Evolutionary conservation across 805 yeast genomes (phyloP).

Genomic region (Ogataea neopini): DNA sequence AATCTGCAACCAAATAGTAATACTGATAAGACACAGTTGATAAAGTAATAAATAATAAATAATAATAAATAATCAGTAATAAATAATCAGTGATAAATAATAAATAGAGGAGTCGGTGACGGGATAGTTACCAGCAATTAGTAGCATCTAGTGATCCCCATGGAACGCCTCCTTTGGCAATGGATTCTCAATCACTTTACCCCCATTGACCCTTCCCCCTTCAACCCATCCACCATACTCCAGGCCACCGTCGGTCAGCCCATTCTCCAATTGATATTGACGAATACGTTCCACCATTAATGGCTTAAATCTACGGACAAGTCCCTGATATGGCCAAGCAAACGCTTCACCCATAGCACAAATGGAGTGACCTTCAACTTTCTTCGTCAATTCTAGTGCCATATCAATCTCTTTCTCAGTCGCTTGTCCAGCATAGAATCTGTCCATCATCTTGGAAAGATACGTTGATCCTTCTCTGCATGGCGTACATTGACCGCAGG

Average conservation of each 20-base stretch:
- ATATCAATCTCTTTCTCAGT: slow-evolving; percentile 77
- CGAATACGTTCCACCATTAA: slow-evolving; percentile 75
- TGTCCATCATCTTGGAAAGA: slow-evolving; percentile 80
- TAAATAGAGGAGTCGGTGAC: background rate
- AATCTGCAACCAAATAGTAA: slow-evolving; percentile 1
- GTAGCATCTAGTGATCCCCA: slow-evolving; percentile 23
- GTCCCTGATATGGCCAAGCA: slow-evolving; percentile 92
- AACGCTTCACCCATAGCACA: slow-evolving; percentile 94
- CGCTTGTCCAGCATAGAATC: slow-evolving; percentile 79
- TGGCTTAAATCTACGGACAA: slow-evolving; percentile 82
- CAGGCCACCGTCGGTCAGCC: slow-evolving; percentile 37
- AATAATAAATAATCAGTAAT: slow-evolving; percentile 3
- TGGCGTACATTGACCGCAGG: slow-evolving; percentile 94
- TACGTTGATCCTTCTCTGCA: slow-evolving; percentile 94
- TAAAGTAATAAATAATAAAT: background rate
- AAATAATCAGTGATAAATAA: slow-evolving; percentile 5
- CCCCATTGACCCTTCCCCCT: slow-evolving; percentile 57
- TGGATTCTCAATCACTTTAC: slow-evolving; percentile 63
- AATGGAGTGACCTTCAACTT: slow-evolving; percentile 88
- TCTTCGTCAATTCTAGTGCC: slow-evolving; percentile 81
- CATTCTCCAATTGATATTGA: slow-evolving; percentile 52
- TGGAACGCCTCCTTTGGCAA: slow-evolving; percentile 44
- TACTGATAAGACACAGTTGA: background rate
- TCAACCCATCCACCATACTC: slow-evolving; percentile 79
- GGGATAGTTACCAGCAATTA: background rate